Base-by-base conservation (phyloP, 108 stramenopile genomes). In the Aurantiochytrium sp. region DNA sequence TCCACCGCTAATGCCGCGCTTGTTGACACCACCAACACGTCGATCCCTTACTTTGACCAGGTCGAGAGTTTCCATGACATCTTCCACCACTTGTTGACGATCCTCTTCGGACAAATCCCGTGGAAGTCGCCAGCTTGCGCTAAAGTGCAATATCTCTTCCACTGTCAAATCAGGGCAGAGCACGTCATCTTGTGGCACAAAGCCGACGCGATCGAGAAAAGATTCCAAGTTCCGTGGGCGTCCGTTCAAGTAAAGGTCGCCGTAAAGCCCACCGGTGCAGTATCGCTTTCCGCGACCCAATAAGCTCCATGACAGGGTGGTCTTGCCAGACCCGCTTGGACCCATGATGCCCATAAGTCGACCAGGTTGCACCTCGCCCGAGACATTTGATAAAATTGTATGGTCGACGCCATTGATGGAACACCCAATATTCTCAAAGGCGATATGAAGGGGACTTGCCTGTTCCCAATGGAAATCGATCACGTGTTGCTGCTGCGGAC, bases 121-220 rank as follows among this genome's bases (percentile, higher is more conserved):
- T 0, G 90, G 90, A 21, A 90, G 69, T 23, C 92, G 92, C 58
- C 29, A 35, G 12, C 59, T 16, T 12, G 93, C 93, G 76, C 73
- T 51, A 88, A 91, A 92, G 4, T 28, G 19, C 44, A 93, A 21
- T 57, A 44, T 89, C 47, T 93, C 91, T 25, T 64, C 5, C 51
- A 92, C 90, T 1, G 92, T 92, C 18, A 92, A 49, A 28, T 89
- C 87, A 16, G 90, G 73, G 72, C 87, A 72, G 72, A 93, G 60
- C 55, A 92, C 76, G 90, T 93, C 93, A 16, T 93, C 93, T 60
- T 93, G 93, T 4, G 93, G 93, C 58, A 93, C 93, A 58, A 92
- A 92, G 44, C 89, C 89, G 51, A 90, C 76, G 76, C 76, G 76
- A 28, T 83, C 76, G 16, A 83, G 12, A 23, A 83, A 83, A 18